These are phyloP conservation scores for Ceratobasidium sp. DNA, from an alignment of 1,284 basidiomycete genomes.

Conservation along the genomic window DNA sequence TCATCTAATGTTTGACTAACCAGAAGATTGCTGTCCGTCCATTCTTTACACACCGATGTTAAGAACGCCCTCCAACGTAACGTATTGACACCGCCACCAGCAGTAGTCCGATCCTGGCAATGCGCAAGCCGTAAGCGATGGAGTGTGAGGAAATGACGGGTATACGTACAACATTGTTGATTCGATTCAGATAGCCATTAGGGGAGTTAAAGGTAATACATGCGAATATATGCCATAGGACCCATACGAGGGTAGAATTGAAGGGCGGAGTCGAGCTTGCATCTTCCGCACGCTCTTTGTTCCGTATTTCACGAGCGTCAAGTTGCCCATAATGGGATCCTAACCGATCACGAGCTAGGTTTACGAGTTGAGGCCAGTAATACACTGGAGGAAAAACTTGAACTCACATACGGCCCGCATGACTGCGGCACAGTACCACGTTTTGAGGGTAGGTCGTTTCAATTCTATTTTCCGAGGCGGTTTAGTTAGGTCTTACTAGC, in stretches of 20 bases:
- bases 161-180: slow-evolving; percentile 16
- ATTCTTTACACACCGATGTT: not conserved
- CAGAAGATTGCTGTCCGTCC: not conserved
- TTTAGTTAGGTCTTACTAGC: not conserved
- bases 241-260: not conserved
- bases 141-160: too few relatives aligned
- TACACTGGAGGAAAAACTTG: not conserved
- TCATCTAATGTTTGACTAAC: not conserved
- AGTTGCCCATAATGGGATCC: slow-evolving; percentile 24
- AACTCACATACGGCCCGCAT: slow-evolving; percentile 20
- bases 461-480: not conserved
- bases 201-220: not conserved
- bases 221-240: slow-evolving; percentile 1
- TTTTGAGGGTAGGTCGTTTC: slow-evolving; percentile 1
- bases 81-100: not conserved
- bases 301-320: slow-evolving; percentile 8
- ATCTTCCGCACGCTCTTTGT: not conserved
- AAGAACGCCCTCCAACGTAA: not conserved
- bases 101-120: not conserved
- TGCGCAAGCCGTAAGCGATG: not conserved
- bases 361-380: not conserved
- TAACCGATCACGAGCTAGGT: not conserved
- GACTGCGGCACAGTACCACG: slow-evolving; percentile 20
- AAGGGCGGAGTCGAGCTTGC: not conserved
- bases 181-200: slow-evolving; percentile 2